A percentile compares a stretch with the other conserved stretches of the same genome.
phyloP scores from a whole-genome alignment of 2,329 filamentous ascomycete species.

The Magnaporthiopsis poae region DNA sequence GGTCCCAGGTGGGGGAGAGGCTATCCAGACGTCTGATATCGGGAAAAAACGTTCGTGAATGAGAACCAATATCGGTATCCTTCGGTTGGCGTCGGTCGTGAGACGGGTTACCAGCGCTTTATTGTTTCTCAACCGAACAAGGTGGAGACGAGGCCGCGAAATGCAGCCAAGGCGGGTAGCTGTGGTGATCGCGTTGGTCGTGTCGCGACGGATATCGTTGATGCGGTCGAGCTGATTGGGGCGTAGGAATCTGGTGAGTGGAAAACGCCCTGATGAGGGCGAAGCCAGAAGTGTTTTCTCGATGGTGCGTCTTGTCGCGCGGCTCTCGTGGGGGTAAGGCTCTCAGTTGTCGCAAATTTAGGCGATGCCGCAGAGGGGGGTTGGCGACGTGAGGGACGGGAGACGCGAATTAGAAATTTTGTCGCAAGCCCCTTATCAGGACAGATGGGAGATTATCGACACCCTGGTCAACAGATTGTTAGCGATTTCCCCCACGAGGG shows the following conservation, averaged over 20 bases:
- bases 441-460: background rate
- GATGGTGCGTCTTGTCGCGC: background rate
- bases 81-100: background rate
- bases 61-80: background rate
- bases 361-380: background rate
- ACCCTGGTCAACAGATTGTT: background rate
- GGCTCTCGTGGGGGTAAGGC: background rate
- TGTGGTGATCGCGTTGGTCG: background rate
- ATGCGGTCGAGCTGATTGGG: background rate
- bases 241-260: too few relatives aligned
- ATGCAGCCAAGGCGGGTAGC: background rate
- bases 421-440: slow-evolving; percentile 5
- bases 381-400: background rate
- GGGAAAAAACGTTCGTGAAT: background rate
- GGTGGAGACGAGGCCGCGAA: background rate
- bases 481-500: background rate
- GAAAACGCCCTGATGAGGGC: too few relatives aligned
- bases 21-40: background rate
- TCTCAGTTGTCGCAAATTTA: slow-evolving; percentile 4
- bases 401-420: slow-evolving; percentile 1
- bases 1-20: background rate
- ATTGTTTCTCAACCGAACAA: background rate
- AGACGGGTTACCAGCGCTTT: background rate
- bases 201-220: background rate
- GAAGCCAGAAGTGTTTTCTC: background rate